Conservation (phyloP, 345 rosid genomes). For the Aurinia saxatilis region DNA sequence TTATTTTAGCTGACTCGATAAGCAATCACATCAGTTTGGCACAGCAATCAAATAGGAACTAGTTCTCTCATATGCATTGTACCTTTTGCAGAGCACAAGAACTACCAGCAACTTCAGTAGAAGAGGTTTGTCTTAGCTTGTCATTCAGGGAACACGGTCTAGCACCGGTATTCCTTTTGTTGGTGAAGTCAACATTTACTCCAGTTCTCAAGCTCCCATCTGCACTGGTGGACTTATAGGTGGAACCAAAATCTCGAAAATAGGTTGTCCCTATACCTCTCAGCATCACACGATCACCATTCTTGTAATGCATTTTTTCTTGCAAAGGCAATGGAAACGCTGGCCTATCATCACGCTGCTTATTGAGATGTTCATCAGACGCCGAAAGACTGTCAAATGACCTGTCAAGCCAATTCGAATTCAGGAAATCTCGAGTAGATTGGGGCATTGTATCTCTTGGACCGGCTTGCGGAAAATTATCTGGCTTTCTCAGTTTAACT, state of each 20-base stretch:
- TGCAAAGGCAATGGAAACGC: slow-evolving; percentile 26
- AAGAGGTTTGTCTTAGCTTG: slow-evolving; percentile 28
- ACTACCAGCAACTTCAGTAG: slow-evolving; percentile 27
- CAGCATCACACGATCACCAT: slow-evolving; percentile 20
- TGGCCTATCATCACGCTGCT: slow-evolving; percentile 17
- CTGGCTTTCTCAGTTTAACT: slow-evolving; percentile 26
- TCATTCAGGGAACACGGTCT: slow-evolving; percentile 26
- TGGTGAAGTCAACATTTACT: slow-evolving; percentile 22
- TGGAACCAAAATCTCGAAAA: slow-evolving; percentile 26
- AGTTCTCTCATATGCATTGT: too few relatives aligned
- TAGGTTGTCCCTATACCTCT: slow-evolving; percentile 28
- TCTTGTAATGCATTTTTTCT: slow-evolving; percentile 12
- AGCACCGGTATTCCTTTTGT: slow-evolving; percentile 16
- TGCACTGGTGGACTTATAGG: slow-evolving; percentile 18
- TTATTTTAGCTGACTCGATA: neutral
- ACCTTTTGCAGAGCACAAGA: slow-evolving; percentile 41
- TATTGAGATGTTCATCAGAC: slow-evolving; percentile 22
- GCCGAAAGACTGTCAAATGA: slow-evolving; percentile 34
- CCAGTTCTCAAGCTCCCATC: slow-evolving; percentile 25
- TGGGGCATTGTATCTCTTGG: slow-evolving; percentile 25
- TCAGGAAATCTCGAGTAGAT: slow-evolving; percentile 27
- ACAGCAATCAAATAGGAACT: too few relatives aligned
- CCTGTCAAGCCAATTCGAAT: slow-evolving; percentile 34
- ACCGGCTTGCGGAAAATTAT: slow-evolving; percentile 11
- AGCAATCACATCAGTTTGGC: neutral